These are phyloP conservation scores for Pythium aphanidermatum DNA, from an alignment of 352 stramenopile species.

Conservation along the genomic window DNA sequence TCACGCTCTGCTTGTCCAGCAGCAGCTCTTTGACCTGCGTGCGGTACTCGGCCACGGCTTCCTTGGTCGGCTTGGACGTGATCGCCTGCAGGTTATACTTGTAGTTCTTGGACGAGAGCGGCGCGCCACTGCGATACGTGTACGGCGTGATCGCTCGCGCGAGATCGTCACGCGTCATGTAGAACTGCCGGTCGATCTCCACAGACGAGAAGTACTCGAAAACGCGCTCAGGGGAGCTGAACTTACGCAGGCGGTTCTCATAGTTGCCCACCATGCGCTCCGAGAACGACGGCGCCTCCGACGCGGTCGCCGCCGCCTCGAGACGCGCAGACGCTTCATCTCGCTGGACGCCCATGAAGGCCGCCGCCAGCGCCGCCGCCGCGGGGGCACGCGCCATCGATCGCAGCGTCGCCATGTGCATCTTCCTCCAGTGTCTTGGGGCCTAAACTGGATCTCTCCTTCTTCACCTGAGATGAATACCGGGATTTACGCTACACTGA, in stretches of 20 bases:
- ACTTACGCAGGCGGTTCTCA: slow-evolving; percentile 84
- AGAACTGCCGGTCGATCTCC: slow-evolving; percentile 71
- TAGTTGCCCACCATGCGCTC: slow-evolving; percentile 83
- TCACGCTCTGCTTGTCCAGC: slow-evolving; percentile 43
- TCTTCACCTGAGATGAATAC: no score
- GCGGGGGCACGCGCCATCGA: slow-evolving; percentile 3
- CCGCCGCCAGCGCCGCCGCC: slow-evolving; percentile 16
- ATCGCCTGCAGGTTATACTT: slow-evolving; percentile 76
- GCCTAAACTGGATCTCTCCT: no score
- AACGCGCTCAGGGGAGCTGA: slow-evolving; percentile 79
- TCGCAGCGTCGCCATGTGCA: no score
- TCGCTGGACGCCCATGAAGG: slow-evolving; percentile 1
- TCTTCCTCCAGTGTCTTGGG: no score
- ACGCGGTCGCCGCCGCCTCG: slow-evolving; percentile 12
- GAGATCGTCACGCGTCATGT: slow-evolving; percentile 80
- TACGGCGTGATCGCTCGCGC: slow-evolving; percentile 81
- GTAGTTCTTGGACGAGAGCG: slow-evolving; percentile 69
- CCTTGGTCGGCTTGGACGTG: slow-evolving; percentile 33
- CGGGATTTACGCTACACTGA: no score
- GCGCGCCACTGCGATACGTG: slow-evolving; percentile 66
- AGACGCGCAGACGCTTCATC: slow-evolving; percentile 1
- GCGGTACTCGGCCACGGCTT: slow-evolving; percentile 49
- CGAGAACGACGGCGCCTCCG: slow-evolving; percentile 46
- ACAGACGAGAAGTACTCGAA: slow-evolving; percentile 90
- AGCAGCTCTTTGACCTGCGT: slow-evolving; percentile 46